phyloP scores from a whole-genome alignment of 2,329 filamentous ascomycete species.

The Colletotrichum abscissum region DNA sequence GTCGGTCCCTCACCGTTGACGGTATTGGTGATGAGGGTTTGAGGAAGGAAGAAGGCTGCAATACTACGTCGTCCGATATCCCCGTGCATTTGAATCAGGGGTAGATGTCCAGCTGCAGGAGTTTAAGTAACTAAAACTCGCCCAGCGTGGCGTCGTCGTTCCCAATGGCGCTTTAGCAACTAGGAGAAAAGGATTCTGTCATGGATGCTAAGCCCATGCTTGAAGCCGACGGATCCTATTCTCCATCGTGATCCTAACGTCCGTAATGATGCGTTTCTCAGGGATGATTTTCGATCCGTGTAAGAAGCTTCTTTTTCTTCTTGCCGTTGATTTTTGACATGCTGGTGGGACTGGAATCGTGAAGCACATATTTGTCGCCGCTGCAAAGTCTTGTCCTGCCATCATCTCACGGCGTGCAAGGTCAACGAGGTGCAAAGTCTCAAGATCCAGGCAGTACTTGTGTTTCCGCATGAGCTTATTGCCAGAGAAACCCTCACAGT shows the following conservation, averaged over 20 bases:
- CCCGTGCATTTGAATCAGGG: conserved; percentile 26
- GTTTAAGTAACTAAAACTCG: conserved; percentile 1
- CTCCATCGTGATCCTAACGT: conserved; percentile 1
- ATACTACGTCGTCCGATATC: conserved; percentile 28
- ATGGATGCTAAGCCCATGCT: conserved; percentile 3
- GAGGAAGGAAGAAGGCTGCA: conserved; percentile 9
- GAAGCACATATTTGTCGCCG: conserved; percentile 6
- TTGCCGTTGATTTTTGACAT: neutral
- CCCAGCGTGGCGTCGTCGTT: conserved; percentile 3
- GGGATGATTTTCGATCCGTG: conserved; percentile 4
- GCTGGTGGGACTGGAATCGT: neutral
- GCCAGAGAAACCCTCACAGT: neutral
- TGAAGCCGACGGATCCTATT: conserved; percentile 23
- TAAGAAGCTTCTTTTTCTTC: neutral
- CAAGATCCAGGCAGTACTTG: neutral
- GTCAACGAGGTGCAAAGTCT: conserved; percentile 2
- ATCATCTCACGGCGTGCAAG: conserved; percentile 14
- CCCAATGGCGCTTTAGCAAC: neutral
- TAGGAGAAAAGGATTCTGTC: neutral
- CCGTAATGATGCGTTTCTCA: conserved; percentile 7
- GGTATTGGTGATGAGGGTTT: neutral
- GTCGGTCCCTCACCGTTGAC: conserved; percentile 3
- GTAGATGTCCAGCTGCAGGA: conserved; percentile 22
- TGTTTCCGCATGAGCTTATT: conserved; percentile 18
- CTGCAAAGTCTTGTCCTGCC: neutral